Conservation (phyloP, 371 early-diverging fungal genomes). For the Lichtheimia hyalospora region DNA sequence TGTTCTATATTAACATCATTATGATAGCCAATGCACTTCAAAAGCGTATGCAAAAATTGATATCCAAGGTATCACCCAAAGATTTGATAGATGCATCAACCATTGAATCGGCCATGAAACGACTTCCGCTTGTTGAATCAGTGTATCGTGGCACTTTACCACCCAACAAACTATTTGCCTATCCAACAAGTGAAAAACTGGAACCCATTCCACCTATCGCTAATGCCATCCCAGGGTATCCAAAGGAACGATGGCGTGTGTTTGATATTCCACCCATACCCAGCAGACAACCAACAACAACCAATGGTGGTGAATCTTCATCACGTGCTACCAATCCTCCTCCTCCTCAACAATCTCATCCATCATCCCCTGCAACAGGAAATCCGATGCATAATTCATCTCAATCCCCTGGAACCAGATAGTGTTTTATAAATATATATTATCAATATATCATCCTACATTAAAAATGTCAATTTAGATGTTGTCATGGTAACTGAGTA, state of each 20-base stretch:
- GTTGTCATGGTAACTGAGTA: too few relatives aligned
- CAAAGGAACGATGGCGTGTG: constrained; percentile 39
- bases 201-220: constrained; percentile 42
- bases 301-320: neutral
- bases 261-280: constrained; percentile 17
- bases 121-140: constrained; percentile 44
- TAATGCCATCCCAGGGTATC: constrained; percentile 44
- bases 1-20: neutral
- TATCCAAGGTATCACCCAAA: constrained; percentile 45
- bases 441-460: too few relatives aligned
- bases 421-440: too few relatives aligned
- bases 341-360: too few relatives aligned
- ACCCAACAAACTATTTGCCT: constrained; percentile 57
- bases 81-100: constrained; percentile 31
- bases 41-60: constrained; percentile 34
- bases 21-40: constrained; percentile 42
- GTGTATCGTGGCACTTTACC: constrained; percentile 56
- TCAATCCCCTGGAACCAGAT: too few relatives aligned
- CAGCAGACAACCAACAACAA: neutral
- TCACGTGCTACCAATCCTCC: neutral
- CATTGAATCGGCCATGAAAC: constrained; percentile 49
- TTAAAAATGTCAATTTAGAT: too few relatives aligned
- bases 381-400: too few relatives aligned
- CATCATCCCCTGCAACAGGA: too few relatives aligned
- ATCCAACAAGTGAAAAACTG: constrained; percentile 44